A percentile compares a stretch with the other conserved stretches of the same genome.
Conservation (phyloP, 2,329 filamentous ascomycete genomes). For the Calonectria crousiana region DNA sequence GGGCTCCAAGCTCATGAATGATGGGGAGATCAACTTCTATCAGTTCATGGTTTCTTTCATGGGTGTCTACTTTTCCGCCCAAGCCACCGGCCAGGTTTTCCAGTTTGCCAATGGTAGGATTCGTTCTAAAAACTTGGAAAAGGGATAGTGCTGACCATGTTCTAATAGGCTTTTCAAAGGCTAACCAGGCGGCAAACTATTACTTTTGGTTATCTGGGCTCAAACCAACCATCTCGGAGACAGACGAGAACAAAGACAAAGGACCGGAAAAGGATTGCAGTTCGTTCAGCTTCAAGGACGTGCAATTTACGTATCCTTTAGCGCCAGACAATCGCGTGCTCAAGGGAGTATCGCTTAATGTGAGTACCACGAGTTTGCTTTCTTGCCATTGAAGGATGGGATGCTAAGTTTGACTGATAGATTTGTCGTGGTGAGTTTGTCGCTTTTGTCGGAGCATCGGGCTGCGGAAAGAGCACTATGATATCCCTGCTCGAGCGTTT, state of each 20-base stretch:
- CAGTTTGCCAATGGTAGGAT: slow-evolving; percentile 57
- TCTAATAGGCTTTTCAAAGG: slow-evolving; percentile 60
- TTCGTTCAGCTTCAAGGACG: slow-evolving; percentile 56
- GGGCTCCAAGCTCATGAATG: slow-evolving; percentile 49
- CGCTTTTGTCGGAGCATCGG: slow-evolving; percentile 60
- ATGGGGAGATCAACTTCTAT: slow-evolving; percentile 64
- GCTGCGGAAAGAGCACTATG: slow-evolving; percentile 69
- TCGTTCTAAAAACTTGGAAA: neutral
- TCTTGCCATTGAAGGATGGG: neutral
- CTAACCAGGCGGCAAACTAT: slow-evolving; percentile 60
- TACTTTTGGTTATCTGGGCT: slow-evolving; percentile 55
- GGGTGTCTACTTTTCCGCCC: slow-evolving; percentile 58
- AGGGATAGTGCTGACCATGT: neutral
- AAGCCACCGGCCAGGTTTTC: slow-evolving; percentile 53
- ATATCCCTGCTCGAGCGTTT: slow-evolving; percentile 61
- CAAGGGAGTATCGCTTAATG: slow-evolving; percentile 24
- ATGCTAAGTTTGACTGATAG: neutral
- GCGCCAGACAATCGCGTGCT: slow-evolving; percentile 29
- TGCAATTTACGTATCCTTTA: slow-evolving; percentile 54
- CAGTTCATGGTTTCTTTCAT: slow-evolving; percentile 62
- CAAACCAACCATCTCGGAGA: slow-evolving; percentile 18
- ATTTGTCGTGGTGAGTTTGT: slow-evolving; percentile 57
- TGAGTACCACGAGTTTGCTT: slow-evolving; percentile 54
- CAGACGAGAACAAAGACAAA: slow-evolving; percentile 8
- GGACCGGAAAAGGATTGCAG: slow-evolving; percentile 33